Base-by-base conservation (phyloP, 1,284 basidiomycete species). In the Apiotrichum gamsii region DNA sequence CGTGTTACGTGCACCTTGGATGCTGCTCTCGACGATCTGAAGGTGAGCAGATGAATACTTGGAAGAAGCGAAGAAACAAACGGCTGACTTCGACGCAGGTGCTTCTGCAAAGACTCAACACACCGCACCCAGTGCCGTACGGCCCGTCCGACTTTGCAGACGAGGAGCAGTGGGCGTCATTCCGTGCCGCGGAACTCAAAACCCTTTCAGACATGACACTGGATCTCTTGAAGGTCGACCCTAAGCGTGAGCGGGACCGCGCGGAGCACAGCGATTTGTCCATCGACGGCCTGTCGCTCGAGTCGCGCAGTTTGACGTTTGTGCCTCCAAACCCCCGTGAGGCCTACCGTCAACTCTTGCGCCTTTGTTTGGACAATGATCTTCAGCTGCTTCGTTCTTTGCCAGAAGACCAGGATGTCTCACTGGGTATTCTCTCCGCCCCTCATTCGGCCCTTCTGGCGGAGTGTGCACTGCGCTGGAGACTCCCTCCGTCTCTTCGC, bases 381-480 rank as follows among this genome's bases (percentile, higher is more conserved):
- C 76, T 98, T 41, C 88, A 93, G 63, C 80, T 84, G 30, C 91
- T 98, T 83, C 78, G 86, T 49, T 83, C 85, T 37, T 83, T 96
- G 29, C 85, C 90, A 28, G 94, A 96, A 58, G 88, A 91, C 60
- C 90, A 97, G 58, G 91, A 98, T 72, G 94, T 99, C 4, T 90
- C 90, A 1, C 75, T 98, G 25, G 88, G 88, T 10, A 97, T 99
- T 47, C 74, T 99, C n/a, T 90, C 89, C 0, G 64, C 80, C 1
- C 65, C 78, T 15, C 90, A 97, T 66, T 77, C 88, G 36, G 84
- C 88, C 47, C 75, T 98, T 29, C 80, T 97, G 51, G 83, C 84
- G 45, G 87, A 93, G 62, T 93, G 90, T 60, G 90, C 90, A 1
- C 63, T 84, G 47, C 79, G 89, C 34, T 97, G 95, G 95, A 78